phyloP scores from a whole-genome alignment of 2,329 filamentous ascomycete genomes.

The Macrophomina tecta region DNA sequence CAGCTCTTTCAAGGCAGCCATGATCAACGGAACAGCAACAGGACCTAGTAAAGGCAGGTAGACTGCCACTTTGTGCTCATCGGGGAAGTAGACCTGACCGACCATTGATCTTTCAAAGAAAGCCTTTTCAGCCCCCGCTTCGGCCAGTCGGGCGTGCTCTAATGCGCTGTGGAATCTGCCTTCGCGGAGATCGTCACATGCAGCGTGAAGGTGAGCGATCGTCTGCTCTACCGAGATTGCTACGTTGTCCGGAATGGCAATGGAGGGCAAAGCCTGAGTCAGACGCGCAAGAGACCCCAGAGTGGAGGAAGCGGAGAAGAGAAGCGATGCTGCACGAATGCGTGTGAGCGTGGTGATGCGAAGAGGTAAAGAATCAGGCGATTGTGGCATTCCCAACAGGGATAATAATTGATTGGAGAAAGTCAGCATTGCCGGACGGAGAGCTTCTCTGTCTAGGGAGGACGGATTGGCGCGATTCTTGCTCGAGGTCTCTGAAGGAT shows the following conservation, averaged over 20 bases:
- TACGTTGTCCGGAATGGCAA: conserved; percentile 87
- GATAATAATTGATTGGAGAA: conserved; percentile 91
- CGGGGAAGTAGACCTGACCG: conserved; percentile 96
- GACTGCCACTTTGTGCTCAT: conserved; percentile 97
- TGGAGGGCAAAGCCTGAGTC: conserved; percentile 81
- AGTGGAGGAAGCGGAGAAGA: conserved; percentile 89
- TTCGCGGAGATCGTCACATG: conserved; percentile 72
- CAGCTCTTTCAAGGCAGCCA: conserved; percentile 82
- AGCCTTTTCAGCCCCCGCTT: conserved; percentile 86
- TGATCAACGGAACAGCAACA: conserved; percentile 84
- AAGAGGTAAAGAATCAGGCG: conserved; percentile 78
- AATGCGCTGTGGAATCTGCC: conserved; percentile 71
- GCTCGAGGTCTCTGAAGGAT: conserved; percentile 48
- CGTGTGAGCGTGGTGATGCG: conserved; percentile 83
- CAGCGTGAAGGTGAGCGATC: conserved; percentile 75
- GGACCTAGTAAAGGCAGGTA: conserved; percentile 92
- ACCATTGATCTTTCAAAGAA: conserved; percentile 99
- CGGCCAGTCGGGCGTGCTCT: conserved; percentile 80
- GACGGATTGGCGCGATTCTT: conserved; percentile 40
- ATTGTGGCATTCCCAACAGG: conserved; percentile 81
- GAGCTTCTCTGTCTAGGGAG: conserved; percentile 67
- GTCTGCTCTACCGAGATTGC: conserved; percentile 84
- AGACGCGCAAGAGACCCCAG: conserved; percentile 91
- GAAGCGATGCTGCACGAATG: conserved; percentile 82
- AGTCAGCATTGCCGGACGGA: conserved; percentile 82